phyloP scores from a whole-genome alignment of 2,329 filamentous ascomycete species.

The Penicillium sp. region DNA sequence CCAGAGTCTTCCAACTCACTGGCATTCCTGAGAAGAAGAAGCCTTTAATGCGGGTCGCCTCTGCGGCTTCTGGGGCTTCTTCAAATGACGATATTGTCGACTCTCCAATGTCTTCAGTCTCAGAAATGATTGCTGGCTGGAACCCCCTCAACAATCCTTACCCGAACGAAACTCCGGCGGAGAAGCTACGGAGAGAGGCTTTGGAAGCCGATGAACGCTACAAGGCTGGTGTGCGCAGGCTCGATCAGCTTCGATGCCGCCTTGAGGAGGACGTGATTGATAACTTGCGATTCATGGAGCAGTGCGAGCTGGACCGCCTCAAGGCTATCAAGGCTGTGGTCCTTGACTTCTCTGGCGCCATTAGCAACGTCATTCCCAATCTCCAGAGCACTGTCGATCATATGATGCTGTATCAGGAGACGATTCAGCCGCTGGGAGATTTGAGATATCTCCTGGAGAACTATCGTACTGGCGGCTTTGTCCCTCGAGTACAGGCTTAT shows the following conservation, averaged over 20 bases:
- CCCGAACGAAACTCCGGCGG: conserved; percentile 88
- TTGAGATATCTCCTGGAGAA: conserved; percentile 93
- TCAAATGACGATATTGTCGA: conserved; percentile 64
- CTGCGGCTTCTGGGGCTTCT: conserved; percentile 65
- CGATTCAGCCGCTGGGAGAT: conserved; percentile 89
- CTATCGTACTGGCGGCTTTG: conserved; percentile 91
- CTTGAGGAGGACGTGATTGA: conserved; percentile 94
- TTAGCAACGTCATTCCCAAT: conserved; percentile 96
- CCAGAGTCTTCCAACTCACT: conserved; percentile 83
- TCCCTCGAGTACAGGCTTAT: conserved; percentile 86
- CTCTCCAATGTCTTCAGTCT: conserved; percentile 79
- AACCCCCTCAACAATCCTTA: conserved; percentile 86
- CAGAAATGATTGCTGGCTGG: conserved; percentile 89
- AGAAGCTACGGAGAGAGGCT: conserved; percentile 84
- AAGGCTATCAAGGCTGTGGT: conserved; percentile 99
- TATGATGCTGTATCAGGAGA: conserved; percentile 99
- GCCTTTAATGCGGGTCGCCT: conserved; percentile 70
- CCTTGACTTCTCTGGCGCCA: conserved; percentile 92
- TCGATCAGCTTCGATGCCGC: conserved; percentile 88
- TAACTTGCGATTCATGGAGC: conserved; percentile 93
- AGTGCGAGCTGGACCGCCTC: conserved; percentile 90
- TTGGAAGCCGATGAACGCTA: conserved; percentile 91
- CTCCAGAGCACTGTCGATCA: conserved; percentile 94
- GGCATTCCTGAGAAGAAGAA: conserved; percentile 88
- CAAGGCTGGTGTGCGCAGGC: conserved; percentile 78